Base-by-base conservation (phyloP, 2,329 filamentous ascomycete species). In the Cladosporium sp. region DNA sequence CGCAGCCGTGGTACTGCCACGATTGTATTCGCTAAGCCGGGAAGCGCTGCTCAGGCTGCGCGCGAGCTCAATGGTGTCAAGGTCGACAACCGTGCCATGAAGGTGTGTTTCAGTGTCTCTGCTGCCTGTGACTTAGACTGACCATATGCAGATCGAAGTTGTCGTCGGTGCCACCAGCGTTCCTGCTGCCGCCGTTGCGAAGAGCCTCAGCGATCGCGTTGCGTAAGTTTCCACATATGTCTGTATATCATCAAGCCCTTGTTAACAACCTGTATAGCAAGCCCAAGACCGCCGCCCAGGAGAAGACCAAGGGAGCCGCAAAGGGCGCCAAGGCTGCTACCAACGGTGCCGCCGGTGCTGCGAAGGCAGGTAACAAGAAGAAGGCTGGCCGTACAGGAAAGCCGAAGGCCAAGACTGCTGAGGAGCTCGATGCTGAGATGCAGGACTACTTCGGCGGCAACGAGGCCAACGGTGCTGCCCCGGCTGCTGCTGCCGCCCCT, bases 381-480 rank as follows among this genome's bases (percentile, higher is more conserved):
- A 69, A 82, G 80, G 71, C 75, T 40, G 85, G 86, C 65, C 87
- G 78, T 68, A 78, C 81, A 63, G 88, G 67, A 81, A 88, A 65
- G 77, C 86, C 69, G 80, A 95, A 85, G 75, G 77, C 80, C 78
- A 97, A 97, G 89, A 96, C 91, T 0, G 86, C 88, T 1, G 93
- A 96, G 72, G 92, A 99, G 78, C 85, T 99, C 24, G 94, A 99
- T 73, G 91, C 90, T 4, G 94, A 99, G 74, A 99, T 99, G 94
- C 87, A 85, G 19, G 94, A 97, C 74, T 99, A 99, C 78, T 97
- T 95, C 72, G 85, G 81, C 54, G 71, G 73, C 28, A 76, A 70
- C 49, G 63, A 66, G 24, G 67, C 67, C 35, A 71, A 76, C 53
- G 74, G 72, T 12, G 74, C 72, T 60, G 77, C 77, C 57, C 78